Base-by-base conservation (phyloP, 495 filamentous ascomycete genomes). In the Aspergillus carlsbadensis region DNA sequence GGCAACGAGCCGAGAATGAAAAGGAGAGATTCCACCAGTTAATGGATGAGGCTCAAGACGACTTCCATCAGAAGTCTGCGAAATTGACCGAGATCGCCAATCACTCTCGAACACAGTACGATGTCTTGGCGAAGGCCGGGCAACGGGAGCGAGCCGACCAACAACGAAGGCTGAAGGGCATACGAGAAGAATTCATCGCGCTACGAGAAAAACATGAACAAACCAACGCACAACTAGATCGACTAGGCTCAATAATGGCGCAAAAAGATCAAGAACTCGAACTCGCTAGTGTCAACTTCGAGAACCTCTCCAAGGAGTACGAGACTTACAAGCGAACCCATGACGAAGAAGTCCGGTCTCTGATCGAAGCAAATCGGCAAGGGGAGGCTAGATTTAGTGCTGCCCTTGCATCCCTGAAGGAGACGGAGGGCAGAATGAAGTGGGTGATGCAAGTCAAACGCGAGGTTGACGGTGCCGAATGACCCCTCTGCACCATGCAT, bases 211-310 rank as follows among this genome's bases (percentile, higher is more conserved):
- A 71, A 14, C 72, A 77, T 18, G 69, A 73, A 22, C 66, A 65
- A 13, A 79, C 81, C 53, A 63, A 66, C 59, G 73, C 73, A 57
- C 84, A 89, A 56, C 75, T 87, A 41, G 81, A 84, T 41, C 79
- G 81, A 57, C 71, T 91, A 31, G 78, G 87, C 46, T 76, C 81
- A 45, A 67, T 91, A 29, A 82, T 83, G 61, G 86, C 89, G 48
- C 85, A 91, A 68, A 85, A 89, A 70, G 80, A 85, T 47, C 80
- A 78, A 35, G 85, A 88, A 54, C 77, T 88, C n/a, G 78, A 81
- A 36, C 73, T 78, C 43, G 70, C 85, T 37, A 68, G 75, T 57
- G 72, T 78, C 33, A 77, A 81, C 31, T 89, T 90, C 62, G 82
- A 87, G 10, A 79, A 76, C 13, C 76, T 90, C 15, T 67, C 73